Conservation (phyloP, 2,329 filamentous ascomycete genomes). For the Pseudogymnoascus sp. region DNA sequence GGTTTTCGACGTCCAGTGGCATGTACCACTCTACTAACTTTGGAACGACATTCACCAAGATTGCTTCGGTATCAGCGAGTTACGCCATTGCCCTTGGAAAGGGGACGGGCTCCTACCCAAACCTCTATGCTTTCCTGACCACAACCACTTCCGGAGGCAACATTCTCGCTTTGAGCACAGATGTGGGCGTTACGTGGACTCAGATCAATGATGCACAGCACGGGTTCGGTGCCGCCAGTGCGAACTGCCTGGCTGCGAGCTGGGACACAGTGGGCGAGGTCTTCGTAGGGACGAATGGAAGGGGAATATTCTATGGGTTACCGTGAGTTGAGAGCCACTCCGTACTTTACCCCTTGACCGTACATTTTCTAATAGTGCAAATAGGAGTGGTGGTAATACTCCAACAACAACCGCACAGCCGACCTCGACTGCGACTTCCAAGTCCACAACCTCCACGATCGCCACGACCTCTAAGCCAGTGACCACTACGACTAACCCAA, state of each 20-base stretch:
- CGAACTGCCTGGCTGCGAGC: slow-evolving; percentile 25
- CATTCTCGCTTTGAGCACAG: slow-evolving; percentile 22
- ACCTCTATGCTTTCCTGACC: slow-evolving; percentile 24
- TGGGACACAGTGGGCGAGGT: slow-evolving; percentile 24
- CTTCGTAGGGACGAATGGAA: slow-evolving; percentile 28
- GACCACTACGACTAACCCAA: slow-evolving; percentile 7
- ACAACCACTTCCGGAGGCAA: slow-evolving; percentile 17
- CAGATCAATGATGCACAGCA: slow-evolving; percentile 22
- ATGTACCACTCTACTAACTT: slow-evolving; percentile 46
- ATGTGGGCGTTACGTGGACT: slow-evolving; percentile 23
- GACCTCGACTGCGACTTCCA: slow-evolving; percentile 10
- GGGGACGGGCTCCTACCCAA: slow-evolving; percentile 17
- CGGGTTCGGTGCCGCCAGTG: slow-evolving; percentile 22
- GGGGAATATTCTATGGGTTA: slow-evolving; percentile 28
- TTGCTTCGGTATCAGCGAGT: slow-evolving; percentile 14
- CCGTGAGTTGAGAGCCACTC: slow-evolving; percentile 10
- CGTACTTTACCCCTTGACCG: background rate
- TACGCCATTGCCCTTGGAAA: slow-evolving; percentile 21
- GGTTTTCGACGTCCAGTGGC: slow-evolving; percentile 46
- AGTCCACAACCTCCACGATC: background rate
- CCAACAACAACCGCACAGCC: slow-evolving; percentile 20
- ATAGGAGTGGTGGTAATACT: slow-evolving; percentile 15
- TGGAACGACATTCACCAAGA: slow-evolving; percentile 33
- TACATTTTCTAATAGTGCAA: background rate
- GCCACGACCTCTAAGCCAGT: slow-evolving; percentile 8